phyloP scores from a whole-genome alignment of 2,329 filamentous ascomycete species.

The Paecilomyces niveus region DNA sequence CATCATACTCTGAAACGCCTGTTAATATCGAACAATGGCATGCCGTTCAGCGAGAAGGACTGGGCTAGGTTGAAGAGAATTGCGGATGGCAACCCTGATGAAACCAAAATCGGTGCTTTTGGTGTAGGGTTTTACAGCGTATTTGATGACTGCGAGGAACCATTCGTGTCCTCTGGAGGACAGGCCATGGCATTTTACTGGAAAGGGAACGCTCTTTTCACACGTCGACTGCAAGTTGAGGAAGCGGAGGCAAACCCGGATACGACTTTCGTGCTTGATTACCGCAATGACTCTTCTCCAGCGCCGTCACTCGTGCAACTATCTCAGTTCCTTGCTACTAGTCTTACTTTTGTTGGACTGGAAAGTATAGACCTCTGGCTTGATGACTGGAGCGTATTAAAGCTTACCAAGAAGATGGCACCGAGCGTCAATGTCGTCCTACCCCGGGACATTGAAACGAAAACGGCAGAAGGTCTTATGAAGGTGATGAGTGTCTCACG shows the following conservation, averaged over 20 bases:
- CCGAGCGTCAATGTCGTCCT: conserved; percentile 66
- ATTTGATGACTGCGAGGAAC: conserved; percentile 95
- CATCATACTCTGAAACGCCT: conserved; percentile 81
- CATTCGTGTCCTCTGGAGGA: conserved; percentile 86
- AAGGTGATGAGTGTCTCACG: conserved; percentile 72
- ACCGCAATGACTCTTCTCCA: conserved; percentile 79
- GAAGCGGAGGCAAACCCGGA: conserved; percentile 58
- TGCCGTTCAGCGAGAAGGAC: conserved; percentile 80
- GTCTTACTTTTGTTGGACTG: conserved; percentile 88
- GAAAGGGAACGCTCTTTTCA: conserved; percentile 97
- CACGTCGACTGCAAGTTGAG: conserved; percentile 70
- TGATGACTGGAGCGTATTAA: conserved; percentile 75
- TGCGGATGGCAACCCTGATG: conserved; percentile 97
- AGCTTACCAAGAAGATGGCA: conserved; percentile 76
- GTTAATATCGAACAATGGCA: conserved; percentile 88
- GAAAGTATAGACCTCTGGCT: conserved; percentile 84
- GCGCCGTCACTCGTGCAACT: conserved; percentile 80
- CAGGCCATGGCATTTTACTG: conserved; percentile 99
- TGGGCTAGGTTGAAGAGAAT: conserved; percentile 93
- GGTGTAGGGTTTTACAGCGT: conserved; percentile 98
- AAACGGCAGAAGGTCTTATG: conserved; percentile 84
- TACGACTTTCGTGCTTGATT: conserved; percentile 92
- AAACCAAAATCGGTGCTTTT: conserved; percentile 98
- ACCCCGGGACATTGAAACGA: conserved; percentile 71
- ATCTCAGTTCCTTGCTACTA: conserved; percentile 87